These are phyloP conservation scores for Microdochium bolleyi DNA, from an alignment of 2,329 filamentous ascomycete species.

Conservation along the genomic window DNA sequence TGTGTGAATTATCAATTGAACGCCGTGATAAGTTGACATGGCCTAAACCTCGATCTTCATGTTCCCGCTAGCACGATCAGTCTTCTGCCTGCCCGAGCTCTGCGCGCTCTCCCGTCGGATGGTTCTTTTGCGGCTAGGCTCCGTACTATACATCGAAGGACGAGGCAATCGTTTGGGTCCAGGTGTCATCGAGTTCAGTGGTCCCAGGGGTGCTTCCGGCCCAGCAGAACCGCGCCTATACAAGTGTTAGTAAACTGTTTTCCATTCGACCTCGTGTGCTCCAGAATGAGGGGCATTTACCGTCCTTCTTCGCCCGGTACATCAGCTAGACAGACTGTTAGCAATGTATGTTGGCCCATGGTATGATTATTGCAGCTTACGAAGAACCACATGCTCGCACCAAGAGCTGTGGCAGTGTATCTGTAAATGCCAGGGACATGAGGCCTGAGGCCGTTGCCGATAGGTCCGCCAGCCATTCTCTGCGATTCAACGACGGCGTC, in stretches of 20 bases:
- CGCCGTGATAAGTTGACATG: slow-evolving; percentile 6
- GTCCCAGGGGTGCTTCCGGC: slow-evolving; percentile 96
- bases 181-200: slow-evolving; percentile 48
- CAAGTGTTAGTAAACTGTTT: slow-evolving; percentile 7
- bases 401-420: slow-evolving; percentile 76
- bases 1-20: background rate
- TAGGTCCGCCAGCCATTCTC: slow-evolving; percentile 24
- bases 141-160: no score
- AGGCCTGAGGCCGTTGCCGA: slow-evolving; percentile 22
- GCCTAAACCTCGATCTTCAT: slow-evolving; percentile 4
- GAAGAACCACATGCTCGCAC: slow-evolving; percentile 99
- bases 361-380: slow-evolving; percentile 43
- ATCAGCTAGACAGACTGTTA: slow-evolving; percentile 58
- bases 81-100: background rate
- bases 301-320: slow-evolving; percentile 95
- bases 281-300: slow-evolving; percentile 30
- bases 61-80: slow-evolving; percentile 1
- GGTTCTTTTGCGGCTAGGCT: no score
- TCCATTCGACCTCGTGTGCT: background rate
- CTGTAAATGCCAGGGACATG: slow-evolving; percentile 62
- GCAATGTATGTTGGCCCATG: background rate
- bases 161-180: no score
- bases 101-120: slow-evolving; percentile 2
- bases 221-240: slow-evolving; percentile 66
- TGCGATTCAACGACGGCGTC: background rate